Conservation (phyloP, 129 eudicot genomes). For the Helianthus tuberosus region DNA sequence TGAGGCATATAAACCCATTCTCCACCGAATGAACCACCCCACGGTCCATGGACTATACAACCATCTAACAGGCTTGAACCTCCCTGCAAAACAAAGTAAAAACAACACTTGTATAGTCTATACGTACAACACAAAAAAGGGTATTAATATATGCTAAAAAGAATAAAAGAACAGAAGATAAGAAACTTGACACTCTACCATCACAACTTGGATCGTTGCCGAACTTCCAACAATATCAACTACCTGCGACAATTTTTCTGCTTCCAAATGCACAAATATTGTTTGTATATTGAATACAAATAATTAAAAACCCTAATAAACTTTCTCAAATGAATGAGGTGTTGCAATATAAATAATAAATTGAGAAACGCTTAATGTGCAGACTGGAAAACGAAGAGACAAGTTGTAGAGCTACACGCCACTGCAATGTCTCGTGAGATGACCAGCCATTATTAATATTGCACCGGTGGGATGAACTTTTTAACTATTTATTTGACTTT, state of each 20-base stretch:
- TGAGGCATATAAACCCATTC: not conserved
- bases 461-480: too few species aligned
- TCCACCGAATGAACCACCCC: slow-evolving; percentile 10
- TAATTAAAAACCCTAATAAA: too few species aligned
- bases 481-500: too few species aligned
- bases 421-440: slow-evolving; percentile 42
- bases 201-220: not conserved
- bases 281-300: not conserved
- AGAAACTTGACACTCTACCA: slow-evolving; percentile 6
- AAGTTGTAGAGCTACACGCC: too few species aligned
- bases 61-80: not conserved
- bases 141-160: not conserved
- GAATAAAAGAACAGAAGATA: not conserved
- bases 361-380: too few species aligned
- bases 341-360: too few species aligned
- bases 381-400: too few species aligned
- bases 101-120: not conserved
- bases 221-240: not conserved
- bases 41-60: slow-evolving; percentile 20
- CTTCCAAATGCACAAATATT: not conserved
- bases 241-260: not conserved
- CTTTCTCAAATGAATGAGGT: too few species aligned
- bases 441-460: too few species aligned
- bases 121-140: not conserved
- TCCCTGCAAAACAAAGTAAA: slow-evolving; percentile 3